Base-by-base conservation (phyloP, 768 basidiomycete species). In the Fistulinella prunicolor region DNA sequence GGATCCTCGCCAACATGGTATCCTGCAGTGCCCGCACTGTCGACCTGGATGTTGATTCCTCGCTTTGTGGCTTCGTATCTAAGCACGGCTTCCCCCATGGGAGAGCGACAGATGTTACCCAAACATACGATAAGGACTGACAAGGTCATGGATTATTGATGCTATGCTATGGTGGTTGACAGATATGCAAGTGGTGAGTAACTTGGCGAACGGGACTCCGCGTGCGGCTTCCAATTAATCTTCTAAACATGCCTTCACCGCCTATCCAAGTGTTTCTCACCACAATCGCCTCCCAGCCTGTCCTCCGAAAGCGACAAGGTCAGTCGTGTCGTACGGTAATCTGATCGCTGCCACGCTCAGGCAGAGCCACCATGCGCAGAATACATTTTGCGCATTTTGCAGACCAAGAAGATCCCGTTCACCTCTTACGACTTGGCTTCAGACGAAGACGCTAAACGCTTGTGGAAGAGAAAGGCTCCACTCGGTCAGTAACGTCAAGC, bases 81-180 rank as follows among this genome's bases (percentile, higher is more conserved):
- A 24, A 94, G 75, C 20, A 94, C 88, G 2, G 91, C 93, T 70
- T 94, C 90, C 24, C 91, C 93, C 82, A 95, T 90, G 0, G 93
- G 92, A 20, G 89, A 92, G 28, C 93, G 84, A 62, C 91, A 91
- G 49, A 91, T 90, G 62, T 91, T 91, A 12, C 88, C 88, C 48
- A 90, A 68, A 55, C 89, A 92, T 30, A 91, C 87, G 51, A 90
- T 67, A 41, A 92, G 78, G 24, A 85, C 86, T 44, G 80, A 78
- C 54, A 80, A 56, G 23, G 66, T 44, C 60, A 69, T 60, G 51
- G 67, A 20, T 44, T 20, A 23, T 24, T 22, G 47, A 14, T 26
- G 37, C 19, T 19, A n/a, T n/a, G n/a, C n/a, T 23, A 14, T 26
- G 17, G 40, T 12, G 14, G n/a, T 39, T 28, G 21, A 20, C 35